Percentiles rank a stretch among this genome's conserved stretches.
phyloP scores from a whole-genome alignment of 768 basidiomycete genomes.

The Hygrophorus pudorinus region DNA sequence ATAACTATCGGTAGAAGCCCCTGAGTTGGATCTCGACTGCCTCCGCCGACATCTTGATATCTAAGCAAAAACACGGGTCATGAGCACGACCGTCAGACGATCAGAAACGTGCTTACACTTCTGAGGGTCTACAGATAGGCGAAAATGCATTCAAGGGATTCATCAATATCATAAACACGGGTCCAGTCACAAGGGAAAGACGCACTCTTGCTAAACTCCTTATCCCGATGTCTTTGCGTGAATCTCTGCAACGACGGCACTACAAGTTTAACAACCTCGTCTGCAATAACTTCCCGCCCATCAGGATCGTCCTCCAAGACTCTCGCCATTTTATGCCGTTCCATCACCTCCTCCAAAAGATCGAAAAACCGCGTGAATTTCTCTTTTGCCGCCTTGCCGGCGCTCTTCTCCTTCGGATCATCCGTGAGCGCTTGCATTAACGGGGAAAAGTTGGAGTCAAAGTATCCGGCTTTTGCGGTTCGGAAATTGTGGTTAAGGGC shows the following conservation, averaged over 20 bases:
- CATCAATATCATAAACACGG: background rate
- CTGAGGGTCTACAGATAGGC: constrained; percentile 49
- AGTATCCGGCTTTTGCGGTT: constrained; percentile 76
- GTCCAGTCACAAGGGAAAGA: constrained; percentile 7
- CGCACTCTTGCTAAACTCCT: constrained; percentile 80
- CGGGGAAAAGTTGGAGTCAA: constrained; percentile 74
- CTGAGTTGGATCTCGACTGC: constrained; percentile 65
- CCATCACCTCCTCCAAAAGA: constrained; percentile 66
- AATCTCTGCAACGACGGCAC: constrained; percentile 69
- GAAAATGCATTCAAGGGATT: constrained; percentile 6
- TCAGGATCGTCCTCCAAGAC: constrained; percentile 65
- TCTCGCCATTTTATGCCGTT: constrained; percentile 59
- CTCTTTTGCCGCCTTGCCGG: constrained; percentile 60
- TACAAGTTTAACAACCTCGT: constrained; percentile 70
- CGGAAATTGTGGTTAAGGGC: constrained; percentile 60
- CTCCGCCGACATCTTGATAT: constrained; percentile 70
- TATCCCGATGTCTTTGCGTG: constrained; percentile 64
- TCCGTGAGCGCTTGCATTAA: constrained; percentile 59
- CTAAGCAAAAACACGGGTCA: constrained; percentile 49
- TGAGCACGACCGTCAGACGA: constrained; percentile 5
- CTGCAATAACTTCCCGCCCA: constrained; percentile 46
- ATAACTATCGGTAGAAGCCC: constrained; percentile 41
- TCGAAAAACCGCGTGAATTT: constrained; percentile 79
- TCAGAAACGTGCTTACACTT: constrained; percentile 42
- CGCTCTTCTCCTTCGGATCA: constrained; percentile 46